Percentiles rank a stretch among this genome's conserved stretches.
Evolutionary conservation across 1,284 basidiomycete species (phyloP).

Genomic region (Cutaneotrichosporon arboriforme): DNA sequence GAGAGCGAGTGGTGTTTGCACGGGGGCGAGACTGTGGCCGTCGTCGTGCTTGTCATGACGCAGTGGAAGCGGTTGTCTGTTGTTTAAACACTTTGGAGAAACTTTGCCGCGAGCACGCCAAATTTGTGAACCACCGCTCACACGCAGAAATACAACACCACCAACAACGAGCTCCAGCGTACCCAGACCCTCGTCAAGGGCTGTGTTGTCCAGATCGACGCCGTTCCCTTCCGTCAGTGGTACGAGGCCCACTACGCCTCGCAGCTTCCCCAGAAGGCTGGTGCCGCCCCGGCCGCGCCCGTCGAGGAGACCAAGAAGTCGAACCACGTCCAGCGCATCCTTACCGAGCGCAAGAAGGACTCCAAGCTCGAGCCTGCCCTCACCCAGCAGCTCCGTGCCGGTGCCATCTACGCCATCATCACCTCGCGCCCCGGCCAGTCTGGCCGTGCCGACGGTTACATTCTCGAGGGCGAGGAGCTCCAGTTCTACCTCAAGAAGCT

Average conservation of each 20-base stretch:
- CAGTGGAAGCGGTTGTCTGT: too few species aligned
- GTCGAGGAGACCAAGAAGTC: constrained; percentile 70
- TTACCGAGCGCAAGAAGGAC: constrained; percentile 86
- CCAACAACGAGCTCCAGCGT: constrained; percentile 97
- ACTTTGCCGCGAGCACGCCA: background rate
- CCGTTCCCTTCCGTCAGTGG: constrained; percentile 96
- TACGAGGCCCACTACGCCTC: constrained; percentile 95
- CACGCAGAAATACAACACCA: constrained; percentile 84
- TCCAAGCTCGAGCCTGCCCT: constrained; percentile 84
- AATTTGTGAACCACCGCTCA: background rate
- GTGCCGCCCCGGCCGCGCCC: constrained; percentile 48
- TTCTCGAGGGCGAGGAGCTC: constrained; percentile 93
- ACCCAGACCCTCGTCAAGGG: constrained; percentile 96
- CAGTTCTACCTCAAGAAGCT: constrained; percentile 94
- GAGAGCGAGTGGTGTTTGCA: background rate
- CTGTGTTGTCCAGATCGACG: constrained; percentile 91
- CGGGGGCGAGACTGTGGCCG: too few species aligned
- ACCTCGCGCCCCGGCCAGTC: constrained; percentile 90
- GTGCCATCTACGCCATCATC: constrained; percentile 67
- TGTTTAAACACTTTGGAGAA: too few species aligned
- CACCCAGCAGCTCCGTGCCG: constrained; percentile 54
- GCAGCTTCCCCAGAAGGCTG: constrained; percentile 64
- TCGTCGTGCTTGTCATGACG: too few species aligned
- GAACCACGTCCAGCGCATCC: constrained; percentile 74
- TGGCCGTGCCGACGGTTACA: constrained; percentile 88